Percentiles rank a stretch among this genome's conserved stretches.
phyloP scores from a whole-genome alignment of 2,329 filamentous ascomycete species.

The Didymellaceae sp. region DNA sequence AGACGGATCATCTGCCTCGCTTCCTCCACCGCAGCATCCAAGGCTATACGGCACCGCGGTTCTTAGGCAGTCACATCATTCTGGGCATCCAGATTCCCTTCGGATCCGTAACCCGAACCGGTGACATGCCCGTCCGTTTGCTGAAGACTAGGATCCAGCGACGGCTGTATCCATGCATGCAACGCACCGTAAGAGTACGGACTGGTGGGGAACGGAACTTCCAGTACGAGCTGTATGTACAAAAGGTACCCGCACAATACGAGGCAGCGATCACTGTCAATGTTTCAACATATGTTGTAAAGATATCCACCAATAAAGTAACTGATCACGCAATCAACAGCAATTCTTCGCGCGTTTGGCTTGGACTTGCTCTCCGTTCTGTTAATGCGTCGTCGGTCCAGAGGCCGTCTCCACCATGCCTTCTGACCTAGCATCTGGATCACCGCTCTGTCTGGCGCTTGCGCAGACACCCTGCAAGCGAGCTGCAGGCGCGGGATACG shows the following conservation, averaged over 20 bases:
- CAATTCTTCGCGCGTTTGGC: not conserved
- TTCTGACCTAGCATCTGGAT: slow-evolving; percentile 5
- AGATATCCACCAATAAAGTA: slow-evolving; percentile 10
- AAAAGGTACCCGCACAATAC: slow-evolving; percentile 8
- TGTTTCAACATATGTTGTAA: not conserved
- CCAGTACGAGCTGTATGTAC: slow-evolving; percentile 6
- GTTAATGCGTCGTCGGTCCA: not conserved
- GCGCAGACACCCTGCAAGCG: slow-evolving; percentile 7
- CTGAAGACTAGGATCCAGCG: slow-evolving; percentile 9
- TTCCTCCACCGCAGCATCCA: not conserved
- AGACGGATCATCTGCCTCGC: not conserved
- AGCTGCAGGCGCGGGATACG: slow-evolving; percentile 11
- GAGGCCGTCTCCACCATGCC: not conserved
- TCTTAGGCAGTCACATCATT: slow-evolving; percentile 6
- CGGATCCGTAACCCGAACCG: slow-evolving; percentile 1
- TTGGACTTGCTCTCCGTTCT: not conserved
- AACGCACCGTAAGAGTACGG: too few species aligned
- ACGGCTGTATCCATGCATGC: slow-evolving; percentile 5
- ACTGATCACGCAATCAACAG: slow-evolving; percentile 14
- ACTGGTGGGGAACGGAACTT: slow-evolving; percentile 4
- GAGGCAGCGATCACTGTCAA: slow-evolving; percentile 14
- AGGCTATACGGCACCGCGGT: slow-evolving; percentile 6
- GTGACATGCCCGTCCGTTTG: slow-evolving; percentile 11
- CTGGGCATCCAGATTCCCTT: not conserved
- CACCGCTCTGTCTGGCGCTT: not conserved